Base-by-base conservation (phyloP, 116 monocot genomes). In the Papilionanthe hybrid region DNA sequence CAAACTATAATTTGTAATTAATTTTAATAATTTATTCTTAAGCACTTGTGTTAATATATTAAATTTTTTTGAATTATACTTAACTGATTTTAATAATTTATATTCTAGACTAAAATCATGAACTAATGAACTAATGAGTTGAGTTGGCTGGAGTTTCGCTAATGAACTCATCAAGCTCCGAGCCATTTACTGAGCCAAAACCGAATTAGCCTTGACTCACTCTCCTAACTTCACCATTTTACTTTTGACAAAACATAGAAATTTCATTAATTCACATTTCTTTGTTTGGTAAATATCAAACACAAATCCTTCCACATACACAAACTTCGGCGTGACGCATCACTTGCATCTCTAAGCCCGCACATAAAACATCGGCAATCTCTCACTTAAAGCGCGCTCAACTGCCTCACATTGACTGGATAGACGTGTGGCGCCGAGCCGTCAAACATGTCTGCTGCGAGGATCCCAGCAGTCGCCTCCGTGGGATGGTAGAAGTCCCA, bases 401-500 rank as follows among this genome's bases (percentile, higher is more conserved):
- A 55, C 77, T 94, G 87, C 72, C 75, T 82, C n/a, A 87, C 78
- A 76, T 92, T 97, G 0, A 91, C 48, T 1, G 92, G 97, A 43
- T 81, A 88, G 41, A 86, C 90, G 56, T 47, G 77, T 1, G 92
- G 86, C 27, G 23, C 17, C 0, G 93, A 79, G 23, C 90, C 95
- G 12, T 88, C 80, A 45, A 93, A 86, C 0, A 79, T 72, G 4
- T 66, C 63, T 57, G 57, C 80, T 0, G 63, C 49, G 13, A 91
- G 77, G 82, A 87, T 76, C 32, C 55, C 22, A 0, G 86, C 81
- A 0, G 85, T 72, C 18, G 84, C 53, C 74, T 95, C 87, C 0
- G 93, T 93, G 0, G 95, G 95, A 81, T 99, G 99, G 77, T 84
- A 92, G 20, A 89, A 84, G 82, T 99, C 99, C 99, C 95, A 99